Base-by-base conservation (phyloP, 192 early-diverging fungal genomes). In the Mortierella hygrophila region DNA sequence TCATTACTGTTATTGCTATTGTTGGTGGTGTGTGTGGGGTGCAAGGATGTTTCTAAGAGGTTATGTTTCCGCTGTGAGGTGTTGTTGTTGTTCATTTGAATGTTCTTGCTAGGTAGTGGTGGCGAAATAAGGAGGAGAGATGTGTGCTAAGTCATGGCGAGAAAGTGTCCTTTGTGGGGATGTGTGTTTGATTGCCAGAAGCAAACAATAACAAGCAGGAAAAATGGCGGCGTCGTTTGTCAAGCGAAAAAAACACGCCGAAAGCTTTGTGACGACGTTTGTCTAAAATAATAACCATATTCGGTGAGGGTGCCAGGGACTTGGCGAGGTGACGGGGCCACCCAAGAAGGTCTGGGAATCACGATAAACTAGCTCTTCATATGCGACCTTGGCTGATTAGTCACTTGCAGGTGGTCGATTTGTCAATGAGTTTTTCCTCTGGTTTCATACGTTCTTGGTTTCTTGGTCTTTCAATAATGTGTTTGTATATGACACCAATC, bases 11-110 rank as follows among this genome's bases (percentile, higher is more conserved):
- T 46, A 68, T 49, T 70, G 37, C 6, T n/a, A 2, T 78, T 32
- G 32, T 32, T 29, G 46, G 9, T 1, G 26, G 29, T 52, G 3
- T 57, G 55, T 57, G 10, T 29, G 10, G 60, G 11, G 29, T 65
- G 60, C 11, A 29, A 4, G 11, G 55, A 65, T 47, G 57, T 38
- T 20, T 79, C 75, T 77, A 72, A 46, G 47, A 70, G 57, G 63
- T 72, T 76, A 83, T 78, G 75, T 38, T 83, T 77, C 21, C 63
- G 46, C 16, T 75, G 18, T 32, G 60, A 65, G 29, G 60, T 32
- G 1, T 2, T 15, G 60, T 32, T 15, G 60, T 32, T 29, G 60
- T 65, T 15, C 60, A 65, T 65, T 60, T 23, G 60, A 15, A 13
- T 29, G 60, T 65, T 65, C 2, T 9, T n/a, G 18, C 0, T 26